These are phyloP conservation scores for Euphorbia celastroides DNA, from an alignment of 441 rosid genomes.

Conservation along the genomic window DNA sequence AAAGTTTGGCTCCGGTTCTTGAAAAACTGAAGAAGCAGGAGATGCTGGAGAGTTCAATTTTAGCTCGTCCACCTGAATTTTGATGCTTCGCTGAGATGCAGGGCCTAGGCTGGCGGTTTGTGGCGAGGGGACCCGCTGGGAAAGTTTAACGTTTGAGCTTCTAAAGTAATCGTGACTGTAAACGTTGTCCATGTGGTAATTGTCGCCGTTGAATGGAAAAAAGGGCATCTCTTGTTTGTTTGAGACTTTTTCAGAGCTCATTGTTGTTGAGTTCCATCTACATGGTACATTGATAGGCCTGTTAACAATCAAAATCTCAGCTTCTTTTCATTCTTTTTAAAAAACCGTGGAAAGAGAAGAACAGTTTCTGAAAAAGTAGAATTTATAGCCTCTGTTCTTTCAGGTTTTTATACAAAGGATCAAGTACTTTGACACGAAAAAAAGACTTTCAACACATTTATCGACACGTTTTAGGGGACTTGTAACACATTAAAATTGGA, in stretches of 20 bases:
- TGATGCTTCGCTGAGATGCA: constrained; percentile 39
- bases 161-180: constrained; percentile 23
- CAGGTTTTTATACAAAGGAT: no score
- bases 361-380: no score
- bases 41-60: constrained; percentile 71
- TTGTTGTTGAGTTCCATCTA: constrained; percentile 53
- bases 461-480: no score
- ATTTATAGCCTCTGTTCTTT: no score
- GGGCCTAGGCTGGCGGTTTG: constrained; percentile 61
- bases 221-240: constrained; percentile 30
- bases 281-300: constrained; percentile 78
- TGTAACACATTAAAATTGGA: no score
- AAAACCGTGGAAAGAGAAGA: no score
- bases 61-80: constrained; percentile 43
- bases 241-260: constrained; percentile 28
- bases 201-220: constrained; percentile 16
- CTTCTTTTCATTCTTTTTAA: no score
- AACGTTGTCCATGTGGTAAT: constrained; percentile 32
- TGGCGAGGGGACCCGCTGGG: constrained; percentile 54
- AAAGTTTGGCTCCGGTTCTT: constrained; percentile 31
- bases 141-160: constrained; percentile 37
- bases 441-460: no score
- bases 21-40: constrained; percentile 60
- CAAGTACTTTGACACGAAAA: no score
- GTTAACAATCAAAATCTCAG: constrained; percentile 11